Conservation (phyloP, 495 filamentous ascomycete species). For the Penicillium paxilli region DNA sequence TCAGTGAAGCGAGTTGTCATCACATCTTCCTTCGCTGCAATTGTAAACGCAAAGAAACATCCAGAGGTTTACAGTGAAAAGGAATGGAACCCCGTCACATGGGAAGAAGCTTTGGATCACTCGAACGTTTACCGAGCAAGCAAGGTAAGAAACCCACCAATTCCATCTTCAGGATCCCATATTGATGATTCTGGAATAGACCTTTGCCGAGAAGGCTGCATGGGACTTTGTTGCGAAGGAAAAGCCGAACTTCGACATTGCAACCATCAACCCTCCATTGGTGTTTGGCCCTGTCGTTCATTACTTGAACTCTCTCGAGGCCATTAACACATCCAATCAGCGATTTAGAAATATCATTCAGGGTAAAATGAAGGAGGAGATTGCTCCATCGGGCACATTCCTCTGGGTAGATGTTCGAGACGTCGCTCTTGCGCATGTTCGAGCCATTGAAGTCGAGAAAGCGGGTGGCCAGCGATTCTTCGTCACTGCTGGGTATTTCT, state of each 20-base stretch:
- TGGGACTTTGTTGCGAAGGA: constrained; percentile 81
- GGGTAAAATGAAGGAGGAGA: constrained; percentile 64
- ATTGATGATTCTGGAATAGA: constrained; percentile 20
- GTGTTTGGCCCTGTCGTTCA: constrained; percentile 70
- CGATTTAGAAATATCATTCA: constrained; percentile 54
- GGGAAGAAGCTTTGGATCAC: constrained; percentile 60
- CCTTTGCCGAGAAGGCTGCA: constrained; percentile 67
- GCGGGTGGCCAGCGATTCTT: constrained; percentile 74
- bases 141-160: constrained; percentile 42
- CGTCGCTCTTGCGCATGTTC: constrained; percentile 69
- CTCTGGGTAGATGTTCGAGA: constrained; percentile 72
- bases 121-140: constrained; percentile 67
- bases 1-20: constrained; percentile 79
- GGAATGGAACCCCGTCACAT: constrained; percentile 83
- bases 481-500: constrained; percentile 60
- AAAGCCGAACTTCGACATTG: constrained; percentile 74
- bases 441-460: constrained; percentile 64
- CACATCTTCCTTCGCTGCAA: constrained; percentile 83
- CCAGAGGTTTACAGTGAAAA: constrained; percentile 64
- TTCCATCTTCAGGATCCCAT: neutral
- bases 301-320: constrained; percentile 64
- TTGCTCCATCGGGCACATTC: constrained; percentile 55
- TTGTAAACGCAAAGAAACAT: constrained; percentile 53
- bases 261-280: constrained; percentile 71
- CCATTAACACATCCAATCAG: constrained; percentile 69